Base-by-base conservation (phyloP, 371 early-diverging fungal species). In the Lichtheimia ornata region DNA sequence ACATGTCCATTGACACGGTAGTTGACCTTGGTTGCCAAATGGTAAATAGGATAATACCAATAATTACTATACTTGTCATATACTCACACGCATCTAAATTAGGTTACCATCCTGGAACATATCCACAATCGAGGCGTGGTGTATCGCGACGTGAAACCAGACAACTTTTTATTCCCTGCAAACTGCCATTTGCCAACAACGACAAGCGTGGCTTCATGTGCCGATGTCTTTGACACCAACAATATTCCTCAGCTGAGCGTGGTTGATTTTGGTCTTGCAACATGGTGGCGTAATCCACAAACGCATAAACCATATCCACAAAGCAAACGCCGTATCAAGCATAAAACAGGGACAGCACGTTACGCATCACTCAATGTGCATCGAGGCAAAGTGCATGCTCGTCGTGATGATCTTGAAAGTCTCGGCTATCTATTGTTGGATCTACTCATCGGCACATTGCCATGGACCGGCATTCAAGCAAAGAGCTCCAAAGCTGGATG, bases 31-130 rank as follows among this genome's bases (percentile, higher is more conserved):
- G 79, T 9, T 74, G 78, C 53, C 88, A 85, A 65, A 82, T 85
- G 74, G 87, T 84, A 77, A 62, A 72, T 65, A 35, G 2, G 2
- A 35, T 9, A 35, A 35, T 35, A 35, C 5, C 28, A 28, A 28
- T 28, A 7, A 35, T 35, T 35, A 35, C 35, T 35, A 35, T 13
- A 30, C 9, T 22, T 14, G 14, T 50, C 5, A 51, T 17, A 3
- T 40, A n/a, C 47, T 47, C 47, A 49, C 22, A 40, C 53, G 51
- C 35, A 45, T 18, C 20, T 50, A n/a, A 12, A 25, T 52, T 25
- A 95, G 97, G 86, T 98, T 53, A 90, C 93, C 4, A 91, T 97
- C 47, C 88, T 99, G 66, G 99, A 99, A 80, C 96, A 93, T 97
- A 22, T 74, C 56, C 69, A 89, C 87, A 58, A 88, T 86, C 55